Conservation (phyloP, 1,284 basidiomycete species). For the Ceratobasidium sp. region DNA sequence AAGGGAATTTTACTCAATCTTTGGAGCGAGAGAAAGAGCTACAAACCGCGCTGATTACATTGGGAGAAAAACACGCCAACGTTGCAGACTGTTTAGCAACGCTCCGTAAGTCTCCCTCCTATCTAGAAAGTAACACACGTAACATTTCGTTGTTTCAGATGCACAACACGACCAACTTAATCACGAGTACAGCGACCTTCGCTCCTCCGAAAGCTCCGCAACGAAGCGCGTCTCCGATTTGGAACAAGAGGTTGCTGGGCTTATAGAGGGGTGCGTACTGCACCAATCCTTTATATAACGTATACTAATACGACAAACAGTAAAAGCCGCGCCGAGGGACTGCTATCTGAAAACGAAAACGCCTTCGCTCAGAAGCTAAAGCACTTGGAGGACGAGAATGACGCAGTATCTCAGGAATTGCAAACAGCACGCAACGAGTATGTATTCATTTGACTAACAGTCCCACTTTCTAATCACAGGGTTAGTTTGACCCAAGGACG, state of each 20-base stretch:
- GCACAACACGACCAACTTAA: slow-evolving; percentile 9
- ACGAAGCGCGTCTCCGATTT: neutral
- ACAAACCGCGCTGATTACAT: neutral
- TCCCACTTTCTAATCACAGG: neutral
- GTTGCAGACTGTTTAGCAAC: slow-evolving; percentile 4
- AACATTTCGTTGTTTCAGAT: neutral
- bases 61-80: slow-evolving; percentile 4
- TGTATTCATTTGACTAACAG: neutral
- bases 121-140: neutral
- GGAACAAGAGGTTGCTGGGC: neutral
- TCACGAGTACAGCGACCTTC: neutral
- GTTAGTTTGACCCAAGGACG: slow-evolving; percentile 1
- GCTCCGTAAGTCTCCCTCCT: slow-evolving; percentile 4
- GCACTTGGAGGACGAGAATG: slow-evolving; percentile 18
- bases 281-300: neutral
- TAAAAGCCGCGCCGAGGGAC: neutral
- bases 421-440: slow-evolving; percentile 17
- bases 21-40: slow-evolving; percentile 17
- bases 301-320: slow-evolving; percentile 4
- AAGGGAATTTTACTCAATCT: slow-evolving; percentile 25
- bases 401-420: slow-evolving; percentile 1
- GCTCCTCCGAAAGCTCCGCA: slow-evolving; percentile 1
- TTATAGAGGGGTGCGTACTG: neutral
- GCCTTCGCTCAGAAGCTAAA: slow-evolving; percentile 27
- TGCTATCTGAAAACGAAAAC: slow-evolving; percentile 24